Percentiles rank a stretch among this genome's conserved stretches.
Evolutionary conservation across 108 stramenopile species (phyloP).

Genomic region (Nitzschia sp.): DNA sequence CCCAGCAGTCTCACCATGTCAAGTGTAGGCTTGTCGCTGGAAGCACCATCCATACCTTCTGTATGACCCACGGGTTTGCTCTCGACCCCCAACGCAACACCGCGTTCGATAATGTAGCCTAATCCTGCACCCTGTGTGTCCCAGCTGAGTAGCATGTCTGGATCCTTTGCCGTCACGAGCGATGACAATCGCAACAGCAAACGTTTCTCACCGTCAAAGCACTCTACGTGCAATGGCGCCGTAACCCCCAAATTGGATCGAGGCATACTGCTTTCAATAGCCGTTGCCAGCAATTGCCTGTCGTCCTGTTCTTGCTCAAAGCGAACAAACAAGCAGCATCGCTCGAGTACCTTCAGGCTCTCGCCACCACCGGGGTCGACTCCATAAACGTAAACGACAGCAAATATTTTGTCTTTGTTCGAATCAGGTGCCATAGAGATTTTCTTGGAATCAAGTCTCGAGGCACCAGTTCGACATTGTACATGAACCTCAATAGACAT

Average conservation of each 20-base stretch:
- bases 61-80: neutral
- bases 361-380: conserved; percentile 89
- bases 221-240: conserved; percentile 51
- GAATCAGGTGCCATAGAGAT: conserved; percentile 83
- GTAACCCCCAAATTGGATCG: conserved; percentile 47
- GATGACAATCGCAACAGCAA: conserved; percentile 70
- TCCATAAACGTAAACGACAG: conserved; percentile 66
- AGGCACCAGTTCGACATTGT: conserved; percentile 76
- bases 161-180: conserved; percentile 73
- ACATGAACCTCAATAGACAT: conserved; percentile 89
- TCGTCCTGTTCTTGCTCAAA: conserved; percentile 39
- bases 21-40: conserved; percentile 31
- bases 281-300: conserved; percentile 12
- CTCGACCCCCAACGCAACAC: conserved; percentile 40
- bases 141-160: conserved; percentile 85
- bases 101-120: conserved; percentile 84
- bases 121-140: conserved; percentile 84
- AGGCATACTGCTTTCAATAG: conserved; percentile 36
- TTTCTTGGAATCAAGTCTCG: conserved; percentile 62
- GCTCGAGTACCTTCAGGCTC: conserved; percentile 65
- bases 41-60: neutral
- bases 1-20: conserved; percentile 84
- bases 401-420: conserved; percentile 66
- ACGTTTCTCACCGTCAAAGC: conserved; percentile 55
- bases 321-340: conserved; percentile 66